phyloP scores from a whole-genome alignment of 1,284 basidiomycete genomes.

The Sanghuangporus weigelae region DNA sequence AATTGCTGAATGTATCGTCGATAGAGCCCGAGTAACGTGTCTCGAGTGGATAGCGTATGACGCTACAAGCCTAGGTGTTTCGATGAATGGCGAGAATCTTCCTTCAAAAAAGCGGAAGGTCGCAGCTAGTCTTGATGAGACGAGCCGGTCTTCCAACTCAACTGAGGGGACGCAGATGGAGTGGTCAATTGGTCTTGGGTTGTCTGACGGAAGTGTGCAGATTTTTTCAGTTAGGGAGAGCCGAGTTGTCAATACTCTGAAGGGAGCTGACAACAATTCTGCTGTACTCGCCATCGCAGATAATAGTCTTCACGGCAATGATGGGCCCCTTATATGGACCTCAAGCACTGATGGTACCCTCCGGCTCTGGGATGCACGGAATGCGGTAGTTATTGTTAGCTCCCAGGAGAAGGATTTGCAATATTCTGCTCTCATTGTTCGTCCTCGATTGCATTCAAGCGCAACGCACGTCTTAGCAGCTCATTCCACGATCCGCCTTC shows the following conservation, averaged over 20 bases:
- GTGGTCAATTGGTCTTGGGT: constrained; percentile 43
- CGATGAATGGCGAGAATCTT: constrained; percentile 29
- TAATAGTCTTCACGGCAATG: constrained; percentile 21
- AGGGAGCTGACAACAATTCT: constrained; percentile 47
- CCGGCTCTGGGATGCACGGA: constrained; percentile 52
- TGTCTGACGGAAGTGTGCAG: constrained; percentile 50
- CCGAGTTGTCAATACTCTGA: constrained; percentile 47
- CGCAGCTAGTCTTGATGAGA: constrained; percentile 25
- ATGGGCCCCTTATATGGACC: constrained; percentile 40
- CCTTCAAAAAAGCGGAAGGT: constrained; percentile 37
- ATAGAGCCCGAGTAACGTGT: constrained; percentile 49
- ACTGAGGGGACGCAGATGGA: constrained; percentile 30
- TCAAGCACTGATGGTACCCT: constrained; percentile 52
- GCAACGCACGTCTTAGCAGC: constrained; percentile 45
- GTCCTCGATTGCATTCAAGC: constrained; percentile 30
- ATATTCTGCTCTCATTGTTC: constrained; percentile 46
- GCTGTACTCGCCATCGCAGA: constrained; percentile 44
- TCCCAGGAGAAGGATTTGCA: constrained; percentile 55
- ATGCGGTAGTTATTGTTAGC: constrained; percentile 39
- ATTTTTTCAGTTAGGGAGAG: constrained; percentile 57
- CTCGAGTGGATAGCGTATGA: constrained; percentile 47
- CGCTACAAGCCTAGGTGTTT: constrained; percentile 24
- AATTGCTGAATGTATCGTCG: constrained; percentile 54
- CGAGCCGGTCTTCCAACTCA: constrained; percentile 16
- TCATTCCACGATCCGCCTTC: constrained; percentile 53